Base-by-base conservation (phyloP, 768 basidiomycete species). In the Kwoniella botswanensis region DNA sequence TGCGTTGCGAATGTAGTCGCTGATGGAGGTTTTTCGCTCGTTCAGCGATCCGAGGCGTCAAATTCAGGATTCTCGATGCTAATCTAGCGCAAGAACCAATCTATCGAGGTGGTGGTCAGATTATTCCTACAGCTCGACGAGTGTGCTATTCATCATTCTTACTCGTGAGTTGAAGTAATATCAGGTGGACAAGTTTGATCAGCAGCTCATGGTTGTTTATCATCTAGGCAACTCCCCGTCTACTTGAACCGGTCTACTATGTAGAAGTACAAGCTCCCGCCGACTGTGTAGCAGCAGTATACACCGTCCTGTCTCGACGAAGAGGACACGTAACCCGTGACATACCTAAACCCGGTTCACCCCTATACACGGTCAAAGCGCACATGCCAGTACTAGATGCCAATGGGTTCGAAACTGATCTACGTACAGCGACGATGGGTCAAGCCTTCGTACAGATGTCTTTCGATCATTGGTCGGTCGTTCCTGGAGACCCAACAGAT, bases 291-390 rank as follows among this genome's bases (percentile, higher is more conserved):
- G 97, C 97, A 22, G 94, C 95, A 12, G 95, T 99, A 44, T 98
- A 98, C 84, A 97, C 94, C 4, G 97, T 98, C 56, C 91, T 99
- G 63, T 95, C 97, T n/a, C 89, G 97, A 71, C 91, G 97, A 69
- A 89, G 97, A 84, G 97, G 97, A n/a, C 97, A 99, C 83, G 97
- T 99, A 74, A 98, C 96, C 0, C 93, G 97, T 82, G 97, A 99
- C 82, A 91, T 93, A 24, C 95, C 97, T 41, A 99, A 98, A 84
- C 94, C 96, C 7, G 97, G 97, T 67, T 98, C 95, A 29, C 97
- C 97, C 22, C 84, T 99, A 63, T 98, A 97, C 85, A 99, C 97
- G 0, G 93, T 99, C 67, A 98, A 99, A 85, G 97, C 97, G 1
- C 87, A 98, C 59, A 98, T 99, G 71, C 97, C 97, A 2, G 96